Conservation (phyloP, 768 basidiomycete species). For the Lentinus brumalis region DNA sequence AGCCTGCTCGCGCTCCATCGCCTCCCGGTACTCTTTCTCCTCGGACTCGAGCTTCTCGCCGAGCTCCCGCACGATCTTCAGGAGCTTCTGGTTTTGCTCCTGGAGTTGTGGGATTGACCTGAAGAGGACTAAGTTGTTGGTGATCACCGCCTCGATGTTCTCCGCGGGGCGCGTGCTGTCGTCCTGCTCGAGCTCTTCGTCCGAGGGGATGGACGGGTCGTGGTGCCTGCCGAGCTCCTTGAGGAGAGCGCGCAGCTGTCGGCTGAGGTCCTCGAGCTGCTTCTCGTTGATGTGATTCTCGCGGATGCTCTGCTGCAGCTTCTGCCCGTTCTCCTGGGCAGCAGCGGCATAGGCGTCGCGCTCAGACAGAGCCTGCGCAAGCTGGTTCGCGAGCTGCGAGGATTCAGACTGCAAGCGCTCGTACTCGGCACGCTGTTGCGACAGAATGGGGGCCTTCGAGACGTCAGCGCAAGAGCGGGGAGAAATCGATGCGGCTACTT, state of each 20-base stretch:
- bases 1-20: slow-evolving; percentile 71
- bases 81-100: slow-evolving; percentile 86
- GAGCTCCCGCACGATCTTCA: slow-evolving; percentile 82
- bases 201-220: slow-evolving; percentile 78
- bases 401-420: slow-evolving; percentile 82
- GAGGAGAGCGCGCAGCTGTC: slow-evolving; percentile 79
- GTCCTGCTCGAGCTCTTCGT: slow-evolving; percentile 54
- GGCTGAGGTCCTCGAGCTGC: slow-evolving; percentile 80
- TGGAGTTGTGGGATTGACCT: slow-evolving; percentile 78
- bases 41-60: slow-evolving; percentile 84
- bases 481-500: slow-evolving; percentile 30
- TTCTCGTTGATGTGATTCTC: slow-evolving; percentile 72
- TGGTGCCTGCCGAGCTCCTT: slow-evolving; percentile 81
- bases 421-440: slow-evolving; percentile 89
- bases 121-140: slow-evolving; percentile 88
- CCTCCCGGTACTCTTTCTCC: slow-evolving; percentile 73
- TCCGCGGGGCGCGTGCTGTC: slow-evolving; percentile 49
- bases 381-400: slow-evolving; percentile 76
- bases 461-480: not conserved
- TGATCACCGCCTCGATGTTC: slow-evolving; percentile 79
- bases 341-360: slow-evolving; percentile 64
- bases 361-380: slow-evolving; percentile 72
- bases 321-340: slow-evolving; percentile 64
- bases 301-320: slow-evolving; percentile 53
- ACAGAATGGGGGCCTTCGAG: slow-evolving; percentile 81